Conservation (phyloP, 2,329 filamentous ascomycete genomes). For the Fusarium sp. region DNA sequence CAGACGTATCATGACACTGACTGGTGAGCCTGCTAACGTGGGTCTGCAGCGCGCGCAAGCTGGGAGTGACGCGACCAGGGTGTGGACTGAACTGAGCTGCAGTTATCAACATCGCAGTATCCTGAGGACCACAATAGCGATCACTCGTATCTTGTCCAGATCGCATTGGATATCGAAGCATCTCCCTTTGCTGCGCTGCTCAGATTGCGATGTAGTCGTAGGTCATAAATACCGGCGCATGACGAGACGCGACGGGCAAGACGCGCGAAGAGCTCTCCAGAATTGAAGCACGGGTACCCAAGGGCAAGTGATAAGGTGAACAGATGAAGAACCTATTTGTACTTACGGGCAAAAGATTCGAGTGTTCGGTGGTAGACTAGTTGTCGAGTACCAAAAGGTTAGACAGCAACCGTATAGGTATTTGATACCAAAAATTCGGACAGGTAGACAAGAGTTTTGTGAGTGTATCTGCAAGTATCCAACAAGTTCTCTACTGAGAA, state of each 20-base stretch:
- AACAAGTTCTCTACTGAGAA: conserved; percentile 40
- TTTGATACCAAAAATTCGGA: conserved; percentile 37
- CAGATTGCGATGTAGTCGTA: background rate
- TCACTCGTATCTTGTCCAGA: background rate
- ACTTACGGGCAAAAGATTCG: conserved; percentile 55
- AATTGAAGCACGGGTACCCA: conserved; percentile 16
- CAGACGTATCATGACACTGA: conserved; percentile 34
- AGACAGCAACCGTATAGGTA: conserved; percentile 44
- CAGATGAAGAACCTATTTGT: conserved; percentile 34
- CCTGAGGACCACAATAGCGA: background rate
- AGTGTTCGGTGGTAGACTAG: conserved; percentile 44
- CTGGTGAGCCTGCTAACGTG: conserved; percentile 42
- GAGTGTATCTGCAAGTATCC: conserved; percentile 43
- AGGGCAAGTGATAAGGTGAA: conserved; percentile 27
- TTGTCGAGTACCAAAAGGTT: conserved; percentile 15
- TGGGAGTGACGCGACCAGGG: conserved; percentile 47
- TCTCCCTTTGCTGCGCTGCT: background rate
- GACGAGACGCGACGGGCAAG: conserved; percentile 32
- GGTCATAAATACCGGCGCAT: conserved; percentile 1
- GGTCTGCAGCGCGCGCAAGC: conserved; percentile 44
- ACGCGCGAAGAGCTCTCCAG: conserved; percentile 34
- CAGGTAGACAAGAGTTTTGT: conserved; percentile 47
- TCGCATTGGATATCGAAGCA: background rate
- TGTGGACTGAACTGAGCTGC: conserved; percentile 33
- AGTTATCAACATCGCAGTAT: conserved; percentile 29